Base-by-base conservation (phyloP, 352 stramenopile species). In the Globisporangium perplexum region DNA sequence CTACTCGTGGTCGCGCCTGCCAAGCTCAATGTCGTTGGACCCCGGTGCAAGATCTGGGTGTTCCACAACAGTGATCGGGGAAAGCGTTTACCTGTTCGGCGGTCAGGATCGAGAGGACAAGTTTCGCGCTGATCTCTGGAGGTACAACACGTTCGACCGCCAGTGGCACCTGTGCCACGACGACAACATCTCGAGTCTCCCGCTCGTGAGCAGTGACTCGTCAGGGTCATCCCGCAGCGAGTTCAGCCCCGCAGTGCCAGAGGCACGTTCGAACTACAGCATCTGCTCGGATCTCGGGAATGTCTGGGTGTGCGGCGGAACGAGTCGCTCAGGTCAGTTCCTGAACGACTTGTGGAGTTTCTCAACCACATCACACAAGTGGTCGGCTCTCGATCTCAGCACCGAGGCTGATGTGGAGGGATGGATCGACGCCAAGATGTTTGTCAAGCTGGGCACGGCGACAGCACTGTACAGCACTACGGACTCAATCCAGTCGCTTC, bases 71-170 rank as follows among this genome's bases (percentile, higher is more conserved):
- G 85, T 88, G 14, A 89, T 93, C 26, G 85, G 85, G 7, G 85
- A 95, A 50, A 88, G 71, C 41, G 81, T 95, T 2, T 95, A 86
- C 41, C 49, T 95, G 0, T 95, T 93, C 56, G 85, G 83, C 39
- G 85, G 85, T 1, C 65, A 86, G 54, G 83, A 93, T 60, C 82
- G 82, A 41, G 83, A 91, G 61, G 82, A 90, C 45, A 87, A 85
- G 36, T 65, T 86, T 18, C 69, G 83, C 28, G 75, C 83, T 3
- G 85, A 93, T 53, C 59, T 95, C 17, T 95, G 85, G 85, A 63
- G 80, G 15, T 93, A 92, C 55, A 93, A 93, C 55, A 90, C 82
- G 2, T 95, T 95, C 59, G 85, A 95, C 52, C 81, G 83, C 18
- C 63, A 90, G 28, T 95, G 85, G 85, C 74, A 93, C 53, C 69